phyloP scores from a whole-genome alignment of 2,329 filamentous ascomycete species.

The Hymenoscyphus occultus region DNA sequence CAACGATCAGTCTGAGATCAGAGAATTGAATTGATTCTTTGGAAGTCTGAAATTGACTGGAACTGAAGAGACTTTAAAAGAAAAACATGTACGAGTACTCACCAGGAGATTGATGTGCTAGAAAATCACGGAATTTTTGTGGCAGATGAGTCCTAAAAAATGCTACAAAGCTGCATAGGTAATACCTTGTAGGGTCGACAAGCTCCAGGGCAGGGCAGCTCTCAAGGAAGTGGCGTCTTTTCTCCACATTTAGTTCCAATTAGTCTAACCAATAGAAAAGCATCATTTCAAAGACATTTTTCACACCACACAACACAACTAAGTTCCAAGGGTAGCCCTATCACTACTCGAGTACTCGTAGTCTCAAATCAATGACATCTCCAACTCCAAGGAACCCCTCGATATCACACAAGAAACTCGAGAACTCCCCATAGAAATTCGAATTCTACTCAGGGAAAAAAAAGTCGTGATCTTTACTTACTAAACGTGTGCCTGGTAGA shows the following conservation, averaged over 20 bases:
- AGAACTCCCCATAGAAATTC: no score
- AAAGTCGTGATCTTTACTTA: neutral
- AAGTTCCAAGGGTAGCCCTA: neutral
- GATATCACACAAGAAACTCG: no score
- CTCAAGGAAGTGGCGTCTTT: conserved; percentile 5
- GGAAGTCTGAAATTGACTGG: neutral
- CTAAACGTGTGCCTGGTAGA: neutral
- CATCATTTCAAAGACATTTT: neutral
- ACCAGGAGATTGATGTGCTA: neutral
- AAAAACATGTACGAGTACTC: neutral
- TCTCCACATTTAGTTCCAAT: conserved; percentile 9
- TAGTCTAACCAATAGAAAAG: conserved; percentile 6
- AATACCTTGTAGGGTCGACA: no score
- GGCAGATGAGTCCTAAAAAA: conserved; percentile 16
- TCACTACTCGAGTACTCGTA: neutral
- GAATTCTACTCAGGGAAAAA: no score
- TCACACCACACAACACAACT: neutral
- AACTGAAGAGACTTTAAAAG: neutral
- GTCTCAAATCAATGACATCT: neutral
- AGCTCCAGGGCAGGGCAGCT: neutral
- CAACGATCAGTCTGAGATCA: conserved; percentile 4
- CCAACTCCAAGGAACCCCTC: no score
- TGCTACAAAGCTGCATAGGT: conserved; percentile 12
- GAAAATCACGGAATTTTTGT: conserved; percentile 7
- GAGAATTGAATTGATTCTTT: neutral